A percentile compares a stretch with the other conserved stretches of the same genome.
phyloP scores from a whole-genome alignment of 805 yeast genomes.

The Starmerella apicola region DNA sequence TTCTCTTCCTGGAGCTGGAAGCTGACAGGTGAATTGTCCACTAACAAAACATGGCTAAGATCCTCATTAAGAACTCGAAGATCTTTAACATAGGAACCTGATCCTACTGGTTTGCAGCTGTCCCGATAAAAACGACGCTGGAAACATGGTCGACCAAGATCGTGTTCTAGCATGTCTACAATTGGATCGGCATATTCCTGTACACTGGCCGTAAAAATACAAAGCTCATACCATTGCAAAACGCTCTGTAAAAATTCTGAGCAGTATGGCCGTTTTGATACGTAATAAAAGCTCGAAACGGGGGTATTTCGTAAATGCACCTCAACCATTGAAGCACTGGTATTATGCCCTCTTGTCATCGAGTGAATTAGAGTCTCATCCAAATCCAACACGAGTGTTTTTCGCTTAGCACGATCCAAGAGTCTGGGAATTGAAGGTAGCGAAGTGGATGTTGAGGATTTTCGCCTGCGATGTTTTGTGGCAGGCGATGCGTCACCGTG shows the following conservation, averaged over 20 bases:
- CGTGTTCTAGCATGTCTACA: constrained; percentile 77
- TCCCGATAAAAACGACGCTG: constrained; percentile 57
- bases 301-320: constrained; percentile 33
- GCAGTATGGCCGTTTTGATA: constrained; percentile 84
- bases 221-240: constrained; percentile 74
- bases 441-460: constrained; percentile 1
- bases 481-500: too few relatives aligned
- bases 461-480: constrained; percentile 1
- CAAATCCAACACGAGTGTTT: constrained; percentile 72
- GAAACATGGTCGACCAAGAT: constrained; percentile 33
- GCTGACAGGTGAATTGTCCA: constrained; percentile 89
- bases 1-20: constrained; percentile 74
- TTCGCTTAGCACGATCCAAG: constrained; percentile 24
- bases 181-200: constrained; percentile 95
- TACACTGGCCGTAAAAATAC: constrained; percentile 89
- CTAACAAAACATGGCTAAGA: constrained; percentile 55
- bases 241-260: constrained; percentile 71
- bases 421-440: constrained; percentile 15
- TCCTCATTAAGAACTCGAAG: constrained; percentile 41
- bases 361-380: constrained; percentile 95
- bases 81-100: constrained; percentile 55
- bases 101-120: constrained; percentile 62
- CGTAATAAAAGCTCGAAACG: constrained; percentile 61
- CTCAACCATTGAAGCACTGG: constrained; percentile 63
- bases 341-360: constrained; percentile 45